A percentile compares a stretch with the other conserved stretches of the same genome.
Evolutionary conservation across 805 yeast genomes (phyloP).

Genomic region (Metschnikowia kunwiensis): DNA sequence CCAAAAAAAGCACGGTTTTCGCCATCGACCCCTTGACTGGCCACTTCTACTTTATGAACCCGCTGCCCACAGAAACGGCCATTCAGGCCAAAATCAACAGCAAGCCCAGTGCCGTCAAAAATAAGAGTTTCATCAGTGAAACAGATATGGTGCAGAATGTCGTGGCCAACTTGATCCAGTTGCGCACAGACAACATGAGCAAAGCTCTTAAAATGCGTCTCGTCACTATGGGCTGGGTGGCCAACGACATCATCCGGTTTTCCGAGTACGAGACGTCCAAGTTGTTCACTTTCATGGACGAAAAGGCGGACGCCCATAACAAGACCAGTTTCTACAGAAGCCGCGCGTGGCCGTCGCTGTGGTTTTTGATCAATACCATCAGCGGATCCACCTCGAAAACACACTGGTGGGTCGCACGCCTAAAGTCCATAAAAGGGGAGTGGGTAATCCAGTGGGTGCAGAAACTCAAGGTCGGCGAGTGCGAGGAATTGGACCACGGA

Average conservation of each 20-base stretch:
- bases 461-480: constrained; percentile 20
- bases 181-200: constrained; percentile 48
- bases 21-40: constrained; percentile 43
- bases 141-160: constrained; percentile 29
- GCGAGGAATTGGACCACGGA: constrained; percentile 24
- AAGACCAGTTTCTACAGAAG: constrained; percentile 43
- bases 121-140: constrained; percentile 28
- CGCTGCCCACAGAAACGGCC: constrained; percentile 35
- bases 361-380: constrained; percentile 48
- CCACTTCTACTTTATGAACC: constrained; percentile 38
- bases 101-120: constrained; percentile 17
- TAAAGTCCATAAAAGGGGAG: constrained; percentile 48
- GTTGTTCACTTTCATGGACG: constrained; percentile 32
- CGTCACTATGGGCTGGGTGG: constrained; percentile 66
- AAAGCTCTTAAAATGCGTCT: constrained; percentile 55
- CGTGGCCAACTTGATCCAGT: constrained; percentile 37
- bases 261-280: constrained; percentile 46
- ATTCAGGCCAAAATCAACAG: constrained; percentile 32
- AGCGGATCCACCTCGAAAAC: constrained; percentile 36
- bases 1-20: constrained; percentile 31
- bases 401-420: constrained; percentile 53
- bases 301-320: constrained; percentile 19
- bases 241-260: constrained; percentile 52
- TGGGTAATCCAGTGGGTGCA: constrained; percentile 56
- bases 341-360: constrained; percentile 54